phyloP scores from a whole-genome alignment of 139 green algal genomes.

The Micractinium conductrix region DNA sequence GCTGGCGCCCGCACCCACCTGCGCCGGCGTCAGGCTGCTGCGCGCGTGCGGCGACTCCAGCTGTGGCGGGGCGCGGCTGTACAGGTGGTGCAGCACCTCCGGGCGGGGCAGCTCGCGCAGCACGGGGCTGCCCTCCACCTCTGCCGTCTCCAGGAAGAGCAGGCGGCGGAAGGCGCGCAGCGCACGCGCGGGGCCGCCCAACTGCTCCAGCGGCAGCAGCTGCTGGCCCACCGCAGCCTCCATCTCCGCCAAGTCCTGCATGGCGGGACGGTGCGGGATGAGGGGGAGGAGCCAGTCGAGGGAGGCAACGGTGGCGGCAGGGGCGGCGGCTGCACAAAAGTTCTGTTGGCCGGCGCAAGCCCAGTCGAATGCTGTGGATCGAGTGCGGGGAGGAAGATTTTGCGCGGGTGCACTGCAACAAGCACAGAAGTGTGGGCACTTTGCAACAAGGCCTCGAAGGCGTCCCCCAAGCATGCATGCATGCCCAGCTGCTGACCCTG shows the following conservation, averaged over 20 bases:
- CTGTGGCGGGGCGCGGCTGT: conserved; percentile 66
- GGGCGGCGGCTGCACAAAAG: no score
- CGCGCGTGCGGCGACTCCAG: conserved; percentile 81
- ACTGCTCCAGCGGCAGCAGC: conserved; percentile 75
- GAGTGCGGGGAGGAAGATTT: no score
- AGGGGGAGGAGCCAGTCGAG: no score
- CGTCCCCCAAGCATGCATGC: not conserved
- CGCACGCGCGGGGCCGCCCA: conserved; percentile 67
- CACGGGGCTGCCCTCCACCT: conserved; percentile 46
- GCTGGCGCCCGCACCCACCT: conserved; percentile 24
- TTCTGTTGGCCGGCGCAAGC: no score
- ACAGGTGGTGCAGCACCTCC: conserved; percentile 89
- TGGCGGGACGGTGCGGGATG: no score
- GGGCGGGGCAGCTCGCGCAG: conserved; percentile 75
- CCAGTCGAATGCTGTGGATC: no score
- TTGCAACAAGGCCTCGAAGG: no score
- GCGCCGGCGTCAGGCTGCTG: conserved; percentile 63
- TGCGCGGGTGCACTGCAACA: no score
- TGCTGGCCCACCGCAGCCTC: conserved; percentile 77
- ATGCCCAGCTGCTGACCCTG: not conserved
- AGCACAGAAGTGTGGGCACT: no score
- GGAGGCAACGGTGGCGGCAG: no score
- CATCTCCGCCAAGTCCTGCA: conserved; percentile 88
- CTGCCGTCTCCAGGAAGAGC: conserved; percentile 57
- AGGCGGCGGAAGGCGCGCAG: conserved; percentile 78